phyloP scores from a whole-genome alignment of 2,329 filamentous ascomycete species.

The Sclerotiophoma versabilis region DNA sequence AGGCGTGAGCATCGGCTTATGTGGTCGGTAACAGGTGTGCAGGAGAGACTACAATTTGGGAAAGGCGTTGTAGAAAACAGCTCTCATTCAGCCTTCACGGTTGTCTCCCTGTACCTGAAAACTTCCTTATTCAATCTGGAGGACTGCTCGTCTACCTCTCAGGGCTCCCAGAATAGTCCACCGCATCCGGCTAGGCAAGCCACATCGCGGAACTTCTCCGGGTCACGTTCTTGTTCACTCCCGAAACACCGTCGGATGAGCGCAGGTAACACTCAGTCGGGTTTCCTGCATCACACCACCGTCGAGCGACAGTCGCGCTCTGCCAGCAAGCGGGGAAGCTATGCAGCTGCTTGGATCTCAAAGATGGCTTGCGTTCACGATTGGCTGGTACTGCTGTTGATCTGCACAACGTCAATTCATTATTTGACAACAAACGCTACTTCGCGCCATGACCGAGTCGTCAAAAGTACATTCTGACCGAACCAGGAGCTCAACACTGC shows the following conservation, averaged over 20 bases:
- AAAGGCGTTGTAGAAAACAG: neutral
- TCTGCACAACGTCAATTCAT: slow-evolving; percentile 14
- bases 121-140: neutral
- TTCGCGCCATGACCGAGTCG: slow-evolving; percentile 2
- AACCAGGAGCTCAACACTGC: neutral
- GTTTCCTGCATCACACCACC: slow-evolving; percentile 27
- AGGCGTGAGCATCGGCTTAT: neutral
- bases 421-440: slow-evolving; percentile 4
- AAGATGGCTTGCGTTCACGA: neutral
- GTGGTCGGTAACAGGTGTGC: neutral
- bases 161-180: slow-evolving; percentile 11
- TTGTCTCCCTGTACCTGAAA: neutral
- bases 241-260: slow-evolving; percentile 37
- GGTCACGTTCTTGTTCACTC: slow-evolving; percentile 16
- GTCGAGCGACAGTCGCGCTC: slow-evolving; percentile 2
- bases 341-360: neutral
- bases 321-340: slow-evolving; percentile 15
- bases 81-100: neutral
- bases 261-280: slow-evolving; percentile 23
- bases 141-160: neutral
- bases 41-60: neutral
- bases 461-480: slow-evolving; percentile 12
- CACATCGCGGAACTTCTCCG: slow-evolving; percentile 26
- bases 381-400: slow-evolving; percentile 11
- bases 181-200: slow-evolving; percentile 19